Base-by-base conservation (phyloP, 148 eudicot species). In the Hydrangea macrophylla region DNA sequence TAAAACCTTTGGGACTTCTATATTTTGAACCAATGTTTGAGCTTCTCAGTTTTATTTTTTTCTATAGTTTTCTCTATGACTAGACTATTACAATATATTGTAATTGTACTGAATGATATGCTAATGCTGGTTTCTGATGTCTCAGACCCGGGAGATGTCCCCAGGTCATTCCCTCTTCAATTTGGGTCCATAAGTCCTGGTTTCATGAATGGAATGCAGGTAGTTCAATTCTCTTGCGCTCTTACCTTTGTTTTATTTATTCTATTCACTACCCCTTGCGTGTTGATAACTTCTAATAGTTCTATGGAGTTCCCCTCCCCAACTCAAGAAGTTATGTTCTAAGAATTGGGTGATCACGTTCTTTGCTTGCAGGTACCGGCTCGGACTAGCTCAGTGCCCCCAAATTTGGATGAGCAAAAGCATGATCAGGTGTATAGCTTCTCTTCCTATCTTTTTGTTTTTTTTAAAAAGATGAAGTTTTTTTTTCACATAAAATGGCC, bases 371-470 rank as follows among this genome's bases (percentile, higher is more conserved):
- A 92, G 98, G 77, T 92, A 64, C 98, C 98, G 55, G 92, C 98
- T 55, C 82, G 95, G 73, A 90, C 96, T 51, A 92, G 76, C 78
- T 90, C 98, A 39, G 98, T 94, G 10, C 98, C 98, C 7, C 98
- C 98, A 42, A 86, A 86, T 72, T 71, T 92, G 82, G 87, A 86
- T 75, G 98, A 92, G 79, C 98, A 88, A 76, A 84, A 86, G 61
- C 82, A 76, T 55, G 83, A 76, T 44, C 96, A 92, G 98, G 98
- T 92, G 28, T 68, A 72, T 67, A 27, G 60, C 31, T 11, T 31
- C 30, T 63, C 59, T 58, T 60, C 35, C 44, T 15, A n/a, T n/a
- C 55, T 42, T 17, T 58, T 25, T 7, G 0, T 20, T 27, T 42
- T 27, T 24, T 67, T 2, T 20, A 18, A 11, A 13, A 18, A 5